Evolutionary conservation across 768 basidiomycete species (phyloP), one percentile per base, ranked within the genome.

Genomic region (Tulasnella sp.): DNA sequence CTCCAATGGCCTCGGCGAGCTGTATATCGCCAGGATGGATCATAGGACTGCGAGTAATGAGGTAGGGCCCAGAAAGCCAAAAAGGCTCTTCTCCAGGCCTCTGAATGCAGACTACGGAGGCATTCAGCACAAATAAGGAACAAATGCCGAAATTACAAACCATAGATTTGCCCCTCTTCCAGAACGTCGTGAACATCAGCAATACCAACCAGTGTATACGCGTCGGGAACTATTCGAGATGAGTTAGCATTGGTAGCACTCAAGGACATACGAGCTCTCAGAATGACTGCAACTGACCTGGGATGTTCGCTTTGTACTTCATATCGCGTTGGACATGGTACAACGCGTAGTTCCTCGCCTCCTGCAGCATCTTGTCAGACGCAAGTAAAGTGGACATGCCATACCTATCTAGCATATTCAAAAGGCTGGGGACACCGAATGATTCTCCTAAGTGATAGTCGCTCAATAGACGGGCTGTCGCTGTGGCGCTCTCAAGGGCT

Each of bases 141-240:
- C 24, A 42, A 15, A 4, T 12, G 27, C 3, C 3, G 2, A 46
- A 3, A 58, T 46, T 25, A 66, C 75, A 46, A 63, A 85, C 87
- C 86, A 62, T 80, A 90, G 2, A 91, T 82, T 62, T 84, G 72
- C 1, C 78, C 80, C 61, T 76, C 75, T 4, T 70, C 68, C 12
- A 90, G 70, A 31, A 67, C 72, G 66, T 74, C 83, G 1, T 87
- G 87, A 69, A 91, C 87, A 64, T 92, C 90, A 2, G 87, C 84
- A 8, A 92, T 78, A 0, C 91, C 90, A 10, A 90, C 85, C 0
- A 92, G 75, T 25, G 82, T 74, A 60, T 80, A 80, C 61, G 82
- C 82, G 0, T 80, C 71, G 0, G 82, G 82, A 9, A 92, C 76
- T 59, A 15, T 38, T 38, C 5, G 34, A 38, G 15, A 7, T 15